A percentile compares a stretch with the other conserved stretches of the same genome.
phyloP scores from a whole-genome alignment of 169 alveolate genomes.

The Eimeria mitis region DNA sequence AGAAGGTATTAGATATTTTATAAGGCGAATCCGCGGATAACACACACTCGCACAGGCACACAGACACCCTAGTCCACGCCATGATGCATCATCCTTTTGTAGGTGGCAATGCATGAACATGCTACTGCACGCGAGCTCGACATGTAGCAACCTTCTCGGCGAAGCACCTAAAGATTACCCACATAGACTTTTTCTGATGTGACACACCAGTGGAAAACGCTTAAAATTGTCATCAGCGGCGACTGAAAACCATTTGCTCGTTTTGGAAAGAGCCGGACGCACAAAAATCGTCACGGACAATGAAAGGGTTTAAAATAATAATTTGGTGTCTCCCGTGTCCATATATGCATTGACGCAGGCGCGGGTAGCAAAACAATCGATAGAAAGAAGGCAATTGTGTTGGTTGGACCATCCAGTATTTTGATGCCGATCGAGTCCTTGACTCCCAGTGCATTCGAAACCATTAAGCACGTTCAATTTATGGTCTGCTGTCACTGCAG shows the following conservation, averaged over 20 bases:
- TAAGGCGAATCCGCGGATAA: too few species aligned
- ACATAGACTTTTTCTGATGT: not conserved
- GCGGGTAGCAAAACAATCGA: not conserved
- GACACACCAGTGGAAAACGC: not conserved
- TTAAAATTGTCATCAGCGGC: not conserved
- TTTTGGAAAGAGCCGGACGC: not conserved
- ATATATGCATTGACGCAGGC: not conserved
- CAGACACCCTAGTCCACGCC: not conserved
- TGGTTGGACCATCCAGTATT: not conserved
- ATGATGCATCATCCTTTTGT: not conserved
- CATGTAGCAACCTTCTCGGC: not conserved
- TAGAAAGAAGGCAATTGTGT: not conserved
- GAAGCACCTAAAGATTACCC: not conserved
- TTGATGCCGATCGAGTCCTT: not conserved
- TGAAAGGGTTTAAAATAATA: not conserved
- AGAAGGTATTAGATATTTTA: not conserved
- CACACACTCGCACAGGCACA: not conserved
- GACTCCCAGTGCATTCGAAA: not conserved
- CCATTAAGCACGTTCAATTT: not conserved
- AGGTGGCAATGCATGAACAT: not conserved
- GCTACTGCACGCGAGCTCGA: not conserved
- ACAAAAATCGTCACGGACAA: not conserved
- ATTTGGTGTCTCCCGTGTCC: not conserved
- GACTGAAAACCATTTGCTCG: not conserved
- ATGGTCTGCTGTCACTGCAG: not conserved